phyloP scores from a whole-genome alignment of 2,329 filamentous ascomycete genomes.

The Calonectria hongkongensis region DNA sequence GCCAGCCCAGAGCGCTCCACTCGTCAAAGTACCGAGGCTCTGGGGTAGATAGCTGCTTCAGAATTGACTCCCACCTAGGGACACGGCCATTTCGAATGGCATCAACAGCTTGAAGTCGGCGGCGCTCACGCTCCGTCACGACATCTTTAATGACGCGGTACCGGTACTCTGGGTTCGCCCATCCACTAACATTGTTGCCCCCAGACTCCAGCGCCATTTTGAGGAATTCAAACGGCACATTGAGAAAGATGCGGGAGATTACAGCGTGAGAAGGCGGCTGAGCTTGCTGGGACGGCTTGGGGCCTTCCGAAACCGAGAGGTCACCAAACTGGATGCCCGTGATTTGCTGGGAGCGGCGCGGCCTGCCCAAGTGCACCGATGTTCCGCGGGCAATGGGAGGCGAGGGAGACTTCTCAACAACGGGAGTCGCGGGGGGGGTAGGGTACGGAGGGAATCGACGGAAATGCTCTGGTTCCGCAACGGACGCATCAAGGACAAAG shows the following conservation, averaged over 20 bases:
- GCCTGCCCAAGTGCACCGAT: slow-evolving; percentile 59
- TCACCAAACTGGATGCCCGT: slow-evolving; percentile 84
- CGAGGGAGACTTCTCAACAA: slow-evolving; percentile 39
- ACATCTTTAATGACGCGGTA: slow-evolving; percentile 70
- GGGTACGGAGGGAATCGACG: slow-evolving; percentile 62
- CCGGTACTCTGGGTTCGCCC: slow-evolving; percentile 68
- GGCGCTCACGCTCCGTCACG: slow-evolving; percentile 74
- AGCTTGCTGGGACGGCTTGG: slow-evolving; percentile 51
- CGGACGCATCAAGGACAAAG: slow-evolving; percentile 74
- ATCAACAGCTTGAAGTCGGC: slow-evolving; percentile 69
- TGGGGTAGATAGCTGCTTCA: slow-evolving; percentile 60
- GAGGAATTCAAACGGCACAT: slow-evolving; percentile 80
- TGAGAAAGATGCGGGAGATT: slow-evolving; percentile 81
- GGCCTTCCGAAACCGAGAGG: slow-evolving; percentile 65
- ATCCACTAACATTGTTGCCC: slow-evolving; percentile 71
- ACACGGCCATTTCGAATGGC: slow-evolving; percentile 62
- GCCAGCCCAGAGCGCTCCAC: slow-evolving; percentile 71
- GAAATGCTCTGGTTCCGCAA: slow-evolving; percentile 60
- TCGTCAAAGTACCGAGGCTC: slow-evolving; percentile 63
- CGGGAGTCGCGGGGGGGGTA: slow-evolving; percentile 36
- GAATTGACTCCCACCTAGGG: slow-evolving; percentile 60
- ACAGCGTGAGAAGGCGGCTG: slow-evolving; percentile 64
- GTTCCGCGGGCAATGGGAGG: slow-evolving; percentile 62
- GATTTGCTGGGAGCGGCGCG: slow-evolving; percentile 70
- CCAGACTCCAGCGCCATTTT: slow-evolving; percentile 79